These are phyloP conservation scores for Trametes coccinea DNA, from an alignment of 768 basidiomycete genomes.

Conservation along the genomic window DNA sequence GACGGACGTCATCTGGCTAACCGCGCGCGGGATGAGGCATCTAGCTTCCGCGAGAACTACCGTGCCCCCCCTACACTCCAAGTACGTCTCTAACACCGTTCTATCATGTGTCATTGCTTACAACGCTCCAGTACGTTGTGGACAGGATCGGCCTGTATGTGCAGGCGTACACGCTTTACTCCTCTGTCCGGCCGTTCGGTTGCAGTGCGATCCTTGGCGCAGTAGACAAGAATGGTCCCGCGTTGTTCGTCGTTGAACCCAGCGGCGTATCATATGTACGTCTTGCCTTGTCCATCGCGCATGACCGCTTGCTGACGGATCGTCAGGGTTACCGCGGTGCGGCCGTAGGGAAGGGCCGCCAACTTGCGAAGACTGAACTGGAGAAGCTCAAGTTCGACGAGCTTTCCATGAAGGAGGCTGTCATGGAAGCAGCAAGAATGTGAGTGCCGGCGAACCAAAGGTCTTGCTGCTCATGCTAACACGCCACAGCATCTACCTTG, in stretches of 20 bases:
- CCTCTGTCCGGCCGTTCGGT: conserved; percentile 96
- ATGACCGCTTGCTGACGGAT: neutral
- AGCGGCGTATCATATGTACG: conserved; percentile 88
- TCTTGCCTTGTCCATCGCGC: conserved; percentile 13
- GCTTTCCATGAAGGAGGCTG: conserved; percentile 80
- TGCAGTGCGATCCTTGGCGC: conserved; percentile 90
- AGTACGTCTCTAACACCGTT: conserved; percentile 43
- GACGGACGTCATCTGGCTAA: conserved; percentile 89
- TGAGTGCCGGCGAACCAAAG: conserved; percentile 41
- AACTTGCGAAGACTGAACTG: conserved; percentile 95
- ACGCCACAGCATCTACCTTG: conserved; percentile 81
- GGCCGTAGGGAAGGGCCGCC: conserved; percentile 98
- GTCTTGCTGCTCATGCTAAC: neutral
- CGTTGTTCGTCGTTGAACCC: conserved; percentile 89
- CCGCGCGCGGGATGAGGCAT: conserved; percentile 82
- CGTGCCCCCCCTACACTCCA: conserved; percentile 76
- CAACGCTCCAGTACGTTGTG: conserved; percentile 39
- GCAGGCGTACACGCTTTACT: conserved; percentile 96
- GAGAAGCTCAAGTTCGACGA: conserved; percentile 92
- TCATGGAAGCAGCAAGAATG: conserved; percentile 94
- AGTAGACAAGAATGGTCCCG: conserved; percentile 85
- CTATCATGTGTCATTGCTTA: neutral
- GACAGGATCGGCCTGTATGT: conserved; percentile 88
- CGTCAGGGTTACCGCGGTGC: conserved; percentile 89
- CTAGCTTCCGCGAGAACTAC: conserved; percentile 71